A percentile compares a stretch with the other conserved stretches of the same genome.
Conservation (phyloP, 2,329 filamentous ascomycete genomes). For the Macrophomina phaseolina region DNA sequence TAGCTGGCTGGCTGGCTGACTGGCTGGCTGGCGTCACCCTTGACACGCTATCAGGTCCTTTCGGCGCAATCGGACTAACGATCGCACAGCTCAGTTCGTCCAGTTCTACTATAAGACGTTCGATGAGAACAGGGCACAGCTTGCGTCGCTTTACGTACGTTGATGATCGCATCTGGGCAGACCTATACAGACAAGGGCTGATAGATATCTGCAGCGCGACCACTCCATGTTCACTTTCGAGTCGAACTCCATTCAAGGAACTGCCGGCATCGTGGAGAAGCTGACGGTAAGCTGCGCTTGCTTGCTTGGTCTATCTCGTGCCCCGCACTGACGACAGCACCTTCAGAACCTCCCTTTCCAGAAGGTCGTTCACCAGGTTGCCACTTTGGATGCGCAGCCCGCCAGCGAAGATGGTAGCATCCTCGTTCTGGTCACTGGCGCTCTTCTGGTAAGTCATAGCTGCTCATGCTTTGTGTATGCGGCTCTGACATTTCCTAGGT, state of each 20-base stretch:
- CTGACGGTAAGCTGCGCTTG: conserved; percentile 66
- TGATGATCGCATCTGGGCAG: not conserved
- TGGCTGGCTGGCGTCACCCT: not conserved
- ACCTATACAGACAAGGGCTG: not conserved
- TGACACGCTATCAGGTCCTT: not conserved
- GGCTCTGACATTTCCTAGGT: conserved; percentile 60
- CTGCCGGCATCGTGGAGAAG: conserved; percentile 75
- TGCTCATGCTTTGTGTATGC: not conserved
- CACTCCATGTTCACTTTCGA: conserved; percentile 96
- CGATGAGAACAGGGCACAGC: conserved; percentile 70
- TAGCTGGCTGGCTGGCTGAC: not conserved
- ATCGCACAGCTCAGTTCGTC: conserved; percentile 68
- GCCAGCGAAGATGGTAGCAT: conserved; percentile 71
- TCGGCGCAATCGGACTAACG: conserved; percentile 11
- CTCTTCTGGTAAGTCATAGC: conserved; percentile 69
- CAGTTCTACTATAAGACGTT: conserved; percentile 90
- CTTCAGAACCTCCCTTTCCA: conserved; percentile 76
- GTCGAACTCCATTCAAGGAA: conserved; percentile 69
- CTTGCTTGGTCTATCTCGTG: not conserved
- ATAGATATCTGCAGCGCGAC: conserved; percentile 62
- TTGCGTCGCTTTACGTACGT: conserved; percentile 81
- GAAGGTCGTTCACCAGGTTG: conserved; percentile 78
- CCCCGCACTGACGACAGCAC: conserved; percentile 9
- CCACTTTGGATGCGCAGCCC: conserved; percentile 84
- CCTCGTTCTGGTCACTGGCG: conserved; percentile 86